phyloP scores from a whole-genome alignment of 768 basidiomycete genomes.

The Kwoniella mangroviensis region DNA sequence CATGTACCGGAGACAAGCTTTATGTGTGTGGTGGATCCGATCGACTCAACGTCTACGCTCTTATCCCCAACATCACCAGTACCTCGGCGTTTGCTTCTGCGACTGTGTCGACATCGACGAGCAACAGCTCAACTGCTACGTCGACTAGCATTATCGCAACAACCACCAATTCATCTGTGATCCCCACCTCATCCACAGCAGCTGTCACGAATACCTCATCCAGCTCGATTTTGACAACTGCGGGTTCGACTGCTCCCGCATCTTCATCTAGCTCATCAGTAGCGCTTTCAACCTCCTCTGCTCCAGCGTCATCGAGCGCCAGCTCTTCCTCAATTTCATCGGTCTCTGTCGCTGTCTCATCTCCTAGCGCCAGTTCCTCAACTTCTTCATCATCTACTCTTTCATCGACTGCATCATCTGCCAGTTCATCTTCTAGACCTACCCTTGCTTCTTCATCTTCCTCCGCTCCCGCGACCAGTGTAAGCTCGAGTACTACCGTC shows the following conservation, averaged over 20 bases:
- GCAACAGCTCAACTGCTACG: background rate
- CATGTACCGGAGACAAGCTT: constrained; percentile 32
- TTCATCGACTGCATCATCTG: too few species aligned
- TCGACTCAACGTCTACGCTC: constrained; percentile 22
- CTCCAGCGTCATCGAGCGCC: background rate
- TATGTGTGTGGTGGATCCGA: constrained; percentile 33
- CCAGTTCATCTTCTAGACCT: too few species aligned
- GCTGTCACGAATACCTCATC: background rate
- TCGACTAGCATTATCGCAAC: background rate
- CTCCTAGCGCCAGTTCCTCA: too few species aligned
- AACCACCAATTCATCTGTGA: background rate
- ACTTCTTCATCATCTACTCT: too few species aligned
- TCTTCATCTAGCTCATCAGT: background rate
- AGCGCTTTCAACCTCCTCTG: background rate
- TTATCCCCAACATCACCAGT: background rate
- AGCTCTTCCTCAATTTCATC: too few species aligned
- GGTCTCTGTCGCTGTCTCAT: too few species aligned
- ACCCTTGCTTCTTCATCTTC: too few species aligned
- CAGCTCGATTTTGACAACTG: background rate
- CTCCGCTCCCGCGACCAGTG: too few species aligned
- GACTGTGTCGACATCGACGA: background rate
- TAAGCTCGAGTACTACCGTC: too few species aligned
- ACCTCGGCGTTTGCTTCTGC: background rate
- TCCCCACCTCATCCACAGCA: background rate
- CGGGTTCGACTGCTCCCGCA: background rate